phyloP scores from a whole-genome alignment of 306 rosid species.

The Rosa persica region DNA sequence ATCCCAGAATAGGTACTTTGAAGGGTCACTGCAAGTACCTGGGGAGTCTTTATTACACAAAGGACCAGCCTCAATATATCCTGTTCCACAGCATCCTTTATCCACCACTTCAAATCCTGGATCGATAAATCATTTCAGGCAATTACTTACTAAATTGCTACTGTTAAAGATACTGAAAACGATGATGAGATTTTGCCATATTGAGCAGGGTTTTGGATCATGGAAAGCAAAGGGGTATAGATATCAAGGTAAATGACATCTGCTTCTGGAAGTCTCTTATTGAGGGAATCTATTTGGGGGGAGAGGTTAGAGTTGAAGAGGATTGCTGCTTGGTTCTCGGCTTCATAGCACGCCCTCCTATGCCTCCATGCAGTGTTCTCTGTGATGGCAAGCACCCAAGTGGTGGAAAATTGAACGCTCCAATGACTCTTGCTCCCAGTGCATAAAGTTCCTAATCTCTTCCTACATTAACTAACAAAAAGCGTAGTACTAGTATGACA shows the following conservation, averaged over 20 bases:
- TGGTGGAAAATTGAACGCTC: conserved; percentile 42
- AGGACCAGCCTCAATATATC: conserved; percentile 51
- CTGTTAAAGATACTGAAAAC: neutral
- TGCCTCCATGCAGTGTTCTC: conserved; percentile 54
- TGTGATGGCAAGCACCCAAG: conserved; percentile 74
- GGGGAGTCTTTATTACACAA: conserved; percentile 39
- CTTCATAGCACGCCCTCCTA: conserved; percentile 40
- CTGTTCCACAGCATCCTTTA: conserved; percentile 82
- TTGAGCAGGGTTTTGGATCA: conserved; percentile 46
- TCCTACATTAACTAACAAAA: neutral
- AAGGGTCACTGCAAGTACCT: conserved; percentile 34
- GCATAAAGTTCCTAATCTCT: conserved; percentile 47
- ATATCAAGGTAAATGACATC: conserved; percentile 57
- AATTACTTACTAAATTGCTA: neutral
- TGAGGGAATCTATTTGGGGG: conserved; percentile 31
- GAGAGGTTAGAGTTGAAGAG: conserved; percentile 64
- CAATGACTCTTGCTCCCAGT: conserved; percentile 65
- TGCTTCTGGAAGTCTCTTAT: conserved; percentile 37
- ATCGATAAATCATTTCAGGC: neutral
- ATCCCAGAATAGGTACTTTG: conserved; percentile 65
- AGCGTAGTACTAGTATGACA: neutral
- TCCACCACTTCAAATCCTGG: conserved; percentile 59
- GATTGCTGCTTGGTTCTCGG: conserved; percentile 48
- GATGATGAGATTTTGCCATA: conserved; percentile 41
- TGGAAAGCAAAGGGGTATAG: conserved; percentile 32